These are phyloP conservation scores for Melampsora larici-populina DNA, from an alignment of 1,284 basidiomycete species.

Conservation along the genomic window DNA sequence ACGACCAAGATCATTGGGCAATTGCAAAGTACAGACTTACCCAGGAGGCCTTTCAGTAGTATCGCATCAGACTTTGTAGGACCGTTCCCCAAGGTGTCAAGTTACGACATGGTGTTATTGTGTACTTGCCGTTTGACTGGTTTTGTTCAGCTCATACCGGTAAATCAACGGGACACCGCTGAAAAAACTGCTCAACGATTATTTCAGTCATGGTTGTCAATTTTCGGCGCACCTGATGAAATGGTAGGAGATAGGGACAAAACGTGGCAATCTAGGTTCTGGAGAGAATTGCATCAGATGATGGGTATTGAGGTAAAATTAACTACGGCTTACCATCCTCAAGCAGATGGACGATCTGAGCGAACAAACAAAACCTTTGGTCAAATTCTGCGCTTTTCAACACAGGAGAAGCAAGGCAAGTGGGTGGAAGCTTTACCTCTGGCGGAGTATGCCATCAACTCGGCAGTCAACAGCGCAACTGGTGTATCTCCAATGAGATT, in stretches of 20 bases:
- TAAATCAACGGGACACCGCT: not conserved
- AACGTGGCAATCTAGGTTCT: constrained; percentile 2
- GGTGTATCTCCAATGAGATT: not conserved
- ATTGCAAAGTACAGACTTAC: not conserved
- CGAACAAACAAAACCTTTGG: constrained; percentile 9
- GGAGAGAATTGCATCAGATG: not conserved
- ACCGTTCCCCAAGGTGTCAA: not conserved
- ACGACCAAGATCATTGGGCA: not conserved
- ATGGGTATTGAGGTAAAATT: not conserved
- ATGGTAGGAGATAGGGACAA: constrained; percentile 1
- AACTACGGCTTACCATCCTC: not conserved
- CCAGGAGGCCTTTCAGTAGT: not conserved
- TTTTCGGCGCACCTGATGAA: not conserved
- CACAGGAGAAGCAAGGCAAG: not conserved
- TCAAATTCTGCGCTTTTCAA: not conserved
- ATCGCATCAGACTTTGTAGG: not conserved
- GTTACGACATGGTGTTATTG: not conserved
- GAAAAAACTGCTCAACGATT: not conserved
- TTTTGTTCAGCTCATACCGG: not conserved
- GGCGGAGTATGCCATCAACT: too few relatives aligned
- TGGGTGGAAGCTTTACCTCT: not conserved
- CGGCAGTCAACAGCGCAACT: not conserved
- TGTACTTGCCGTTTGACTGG: not conserved
- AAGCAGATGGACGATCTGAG: constrained; percentile 3
- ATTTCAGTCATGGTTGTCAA: not conserved